These are phyloP conservation scores for Pelargonium nanum DNA, from an alignment of 345 rosid species.

Conservation along the genomic window DNA sequence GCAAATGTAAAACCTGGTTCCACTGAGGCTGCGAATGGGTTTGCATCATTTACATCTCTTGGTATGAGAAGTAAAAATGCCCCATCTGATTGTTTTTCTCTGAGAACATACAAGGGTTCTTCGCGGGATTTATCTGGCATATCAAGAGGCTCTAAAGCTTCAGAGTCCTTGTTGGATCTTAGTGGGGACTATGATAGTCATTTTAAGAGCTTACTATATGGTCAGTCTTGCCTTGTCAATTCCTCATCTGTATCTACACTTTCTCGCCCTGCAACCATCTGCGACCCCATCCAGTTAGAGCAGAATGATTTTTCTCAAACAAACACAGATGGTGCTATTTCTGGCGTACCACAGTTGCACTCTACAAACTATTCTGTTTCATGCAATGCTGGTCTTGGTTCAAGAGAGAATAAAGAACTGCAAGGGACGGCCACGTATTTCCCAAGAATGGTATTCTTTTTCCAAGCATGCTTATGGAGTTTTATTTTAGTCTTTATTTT, in stretches of 20 bases:
- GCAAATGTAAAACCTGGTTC: no score
- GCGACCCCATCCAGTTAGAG: conserved; percentile 41
- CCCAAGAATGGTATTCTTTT: conserved; percentile 19
- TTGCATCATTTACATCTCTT: no score
- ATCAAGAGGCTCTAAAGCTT: no score
- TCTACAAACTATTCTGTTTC: conserved; percentile 36
- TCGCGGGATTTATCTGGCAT: conserved; percentile 11
- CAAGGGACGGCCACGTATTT: no score
- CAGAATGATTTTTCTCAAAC: conserved; percentile 26
- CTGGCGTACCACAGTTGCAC: conserved; percentile 34
- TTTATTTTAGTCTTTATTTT: conserved; percentile 6
- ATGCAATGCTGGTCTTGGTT: conserved; percentile 30
- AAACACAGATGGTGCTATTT: conserved; percentile 35
- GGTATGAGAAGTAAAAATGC: no score
- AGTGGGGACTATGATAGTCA: conserved; percentile 50
- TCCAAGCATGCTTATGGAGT: conserved; percentile 32
- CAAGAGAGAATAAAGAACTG: no score
- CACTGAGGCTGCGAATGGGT: no score
- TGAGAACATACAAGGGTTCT: no score
- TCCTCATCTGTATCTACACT: conserved; percentile 31
- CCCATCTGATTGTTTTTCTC: neutral
- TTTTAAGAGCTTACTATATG: conserved; percentile 30
- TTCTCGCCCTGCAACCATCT: conserved; percentile 34
- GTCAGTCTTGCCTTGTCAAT: conserved; percentile 32
- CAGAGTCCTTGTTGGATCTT: no score